Conservation (phyloP, 2,329 filamentous ascomycete genomes). For the Rhynchosporium graminicola region DNA sequence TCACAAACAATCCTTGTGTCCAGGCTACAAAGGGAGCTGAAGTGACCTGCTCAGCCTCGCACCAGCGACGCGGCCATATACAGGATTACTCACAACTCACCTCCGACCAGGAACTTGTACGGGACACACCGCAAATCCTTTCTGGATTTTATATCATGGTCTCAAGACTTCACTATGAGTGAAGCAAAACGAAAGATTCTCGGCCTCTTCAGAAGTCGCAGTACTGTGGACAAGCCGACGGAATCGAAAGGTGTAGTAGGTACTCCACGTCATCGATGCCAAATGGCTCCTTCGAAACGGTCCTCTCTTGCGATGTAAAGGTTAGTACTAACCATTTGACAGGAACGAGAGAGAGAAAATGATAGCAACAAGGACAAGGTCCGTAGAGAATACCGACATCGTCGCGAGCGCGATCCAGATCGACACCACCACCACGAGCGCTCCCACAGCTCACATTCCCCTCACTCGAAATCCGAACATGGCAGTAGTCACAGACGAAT, state of each 20-base stretch:
- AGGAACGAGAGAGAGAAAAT: constrained; percentile 16
- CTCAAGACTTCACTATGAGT: constrained; percentile 30
- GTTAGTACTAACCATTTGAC: neutral
- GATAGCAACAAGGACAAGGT: constrained; percentile 21
- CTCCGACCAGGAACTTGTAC: neutral
- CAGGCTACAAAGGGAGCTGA: constrained; percentile 10
- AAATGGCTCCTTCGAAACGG: neutral
- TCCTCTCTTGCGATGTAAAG: neutral
- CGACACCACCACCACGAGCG: constrained; percentile 31
- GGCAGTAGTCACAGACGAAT: constrained; percentile 1
- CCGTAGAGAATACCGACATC: constrained; percentile 34
- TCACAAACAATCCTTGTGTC: neutral
- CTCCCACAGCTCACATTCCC: constrained; percentile 9
- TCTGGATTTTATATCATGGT: constrained; percentile 2
- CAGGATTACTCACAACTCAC: neutral
- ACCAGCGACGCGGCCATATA: constrained; percentile 13
- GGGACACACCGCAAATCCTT: neutral
- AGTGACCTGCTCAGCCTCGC: constrained; percentile 23
- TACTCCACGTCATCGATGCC: neutral
- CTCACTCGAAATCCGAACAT: constrained; percentile 2
- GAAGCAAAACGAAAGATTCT: constrained; percentile 36
- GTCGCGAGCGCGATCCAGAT: constrained; percentile 44
- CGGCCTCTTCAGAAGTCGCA: constrained; percentile 52
- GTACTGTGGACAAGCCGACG: constrained; percentile 44
- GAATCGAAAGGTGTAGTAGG: constrained; percentile 37